Conservation (phyloP, 768 basidiomycete species). For the Cubamyces sp. region DNA sequence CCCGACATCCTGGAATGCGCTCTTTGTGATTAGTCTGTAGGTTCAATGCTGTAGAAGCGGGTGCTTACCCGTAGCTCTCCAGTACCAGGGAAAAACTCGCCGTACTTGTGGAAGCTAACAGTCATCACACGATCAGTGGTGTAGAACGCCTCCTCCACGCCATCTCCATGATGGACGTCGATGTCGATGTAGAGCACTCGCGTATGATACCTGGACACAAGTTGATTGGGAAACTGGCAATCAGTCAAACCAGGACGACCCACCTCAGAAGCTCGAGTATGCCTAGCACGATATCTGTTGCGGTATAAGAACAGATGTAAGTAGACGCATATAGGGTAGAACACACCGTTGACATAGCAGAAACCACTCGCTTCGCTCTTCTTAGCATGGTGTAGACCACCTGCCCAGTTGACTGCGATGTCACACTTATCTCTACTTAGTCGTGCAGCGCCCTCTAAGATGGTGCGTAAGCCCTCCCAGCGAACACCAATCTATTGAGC, state of each 20-base stretch:
- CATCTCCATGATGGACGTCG: conserved; percentile 98
- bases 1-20: conserved; percentile 72
- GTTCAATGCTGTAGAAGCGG: neutral
- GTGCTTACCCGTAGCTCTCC: conserved; percentile 85
- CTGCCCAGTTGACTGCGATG: conserved; percentile 99
- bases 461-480: neutral
- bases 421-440: conserved; percentile 97
- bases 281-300: conserved; percentile 93
- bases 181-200: conserved; percentile 98
- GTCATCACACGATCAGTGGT: conserved; percentile 99
- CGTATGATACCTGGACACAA: conserved; percentile 74
- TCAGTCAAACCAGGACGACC: conserved; percentile 12
- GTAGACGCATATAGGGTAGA: neutral
- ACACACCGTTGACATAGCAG: conserved; percentile 94
- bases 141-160: conserved; percentile 99
- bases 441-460: conserved; percentile 91
- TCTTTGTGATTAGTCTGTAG: neutral
- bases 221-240: neutral
- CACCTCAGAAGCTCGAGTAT: conserved; percentile 92
- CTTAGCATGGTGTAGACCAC: conserved; percentile 97
- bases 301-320: neutral
- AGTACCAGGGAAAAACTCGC: conserved; percentile 98
- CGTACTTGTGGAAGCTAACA: conserved; percentile 97
- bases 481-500: neutral
- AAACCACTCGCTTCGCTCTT: conserved; percentile 99